These are phyloP conservation scores for Lentinula aciculospora DNA, from an alignment of 768 basidiomycete species.

Conservation along the genomic window DNA sequence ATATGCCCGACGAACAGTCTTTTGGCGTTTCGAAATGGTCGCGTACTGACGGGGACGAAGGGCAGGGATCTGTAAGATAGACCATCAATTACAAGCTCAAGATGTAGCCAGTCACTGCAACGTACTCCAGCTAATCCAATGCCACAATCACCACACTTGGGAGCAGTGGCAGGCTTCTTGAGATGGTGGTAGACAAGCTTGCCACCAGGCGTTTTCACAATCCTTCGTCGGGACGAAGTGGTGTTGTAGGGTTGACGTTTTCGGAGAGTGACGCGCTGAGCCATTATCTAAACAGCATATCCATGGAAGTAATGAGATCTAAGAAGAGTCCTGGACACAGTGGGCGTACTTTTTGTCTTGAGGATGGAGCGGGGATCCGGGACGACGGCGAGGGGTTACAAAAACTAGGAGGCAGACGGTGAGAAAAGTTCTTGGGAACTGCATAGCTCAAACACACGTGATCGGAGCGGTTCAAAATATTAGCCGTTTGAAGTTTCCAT, in stretches of 20 bases:
- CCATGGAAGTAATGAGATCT: conserved; percentile 11
- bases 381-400: background rate
- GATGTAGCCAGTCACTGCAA: conserved; percentile 9
- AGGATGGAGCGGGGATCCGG: background rate
- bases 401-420: background rate
- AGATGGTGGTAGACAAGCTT: conserved; percentile 97
- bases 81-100: background rate
- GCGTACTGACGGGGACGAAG: conserved; percentile 96
- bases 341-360: conserved; percentile 26
- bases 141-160: conserved; percentile 99
- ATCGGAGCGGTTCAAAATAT: no score
- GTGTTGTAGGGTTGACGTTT: conserved; percentile 99
- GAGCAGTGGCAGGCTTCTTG: conserved; percentile 87
- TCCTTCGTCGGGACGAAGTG: conserved; percentile 88
- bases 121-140: conserved; percentile 89
- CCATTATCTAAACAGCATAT: conserved; percentile 48
- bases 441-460: background rate
- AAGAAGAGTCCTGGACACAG: conserved; percentile 37
- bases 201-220: conserved; percentile 98
- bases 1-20: conserved; percentile 94
- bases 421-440: background rate
- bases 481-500: no score
- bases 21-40: conserved; percentile 93
- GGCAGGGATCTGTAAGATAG: conserved; percentile 67
- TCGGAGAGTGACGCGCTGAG: conserved; percentile 99